A percentile compares a stretch with the other conserved stretches of the same genome.
These are phyloP conservation scores for Sclerotinia spermophila DNA, from an alignment of 2,329 filamentous ascomycete species.

Conservation along the genomic window DNA sequence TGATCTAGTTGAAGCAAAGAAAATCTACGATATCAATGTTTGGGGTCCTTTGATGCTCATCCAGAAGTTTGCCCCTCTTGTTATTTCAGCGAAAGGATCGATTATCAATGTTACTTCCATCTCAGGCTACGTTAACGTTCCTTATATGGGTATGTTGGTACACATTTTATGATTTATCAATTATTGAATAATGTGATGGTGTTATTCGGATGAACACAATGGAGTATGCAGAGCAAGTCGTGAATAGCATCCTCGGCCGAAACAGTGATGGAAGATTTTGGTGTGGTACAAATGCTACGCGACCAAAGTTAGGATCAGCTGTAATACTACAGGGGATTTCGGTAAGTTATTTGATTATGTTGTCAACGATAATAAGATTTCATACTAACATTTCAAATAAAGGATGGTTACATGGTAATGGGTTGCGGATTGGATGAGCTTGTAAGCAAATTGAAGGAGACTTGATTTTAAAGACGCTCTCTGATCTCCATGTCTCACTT, in stretches of 20 bases:
- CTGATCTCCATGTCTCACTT: neutral
- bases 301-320: neutral
- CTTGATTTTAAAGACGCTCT: neutral
- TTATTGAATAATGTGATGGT: slow-evolving; percentile 19
- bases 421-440: neutral
- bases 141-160: slow-evolving; percentile 29
- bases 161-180: neutral
- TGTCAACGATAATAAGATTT: neutral
- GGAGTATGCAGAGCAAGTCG: slow-evolving; percentile 5
- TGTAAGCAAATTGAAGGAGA: neutral
- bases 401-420: neutral
- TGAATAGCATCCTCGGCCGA: neutral
- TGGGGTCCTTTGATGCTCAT: slow-evolving; percentile 33
- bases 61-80: slow-evolving; percentile 30
- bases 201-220: neutral
- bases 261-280: neutral
- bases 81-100: slow-evolving; percentile 31
- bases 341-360: neutral
- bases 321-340: neutral
- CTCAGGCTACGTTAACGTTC: slow-evolving; percentile 30
- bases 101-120: slow-evolving; percentile 30
- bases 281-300: neutral
- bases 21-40: slow-evolving; percentile 35
- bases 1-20: slow-evolving; percentile 28
- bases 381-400: neutral